These are phyloP conservation scores for Terana coerulea DNA, from an alignment of 768 basidiomycete species.

Conservation along the genomic window DNA sequence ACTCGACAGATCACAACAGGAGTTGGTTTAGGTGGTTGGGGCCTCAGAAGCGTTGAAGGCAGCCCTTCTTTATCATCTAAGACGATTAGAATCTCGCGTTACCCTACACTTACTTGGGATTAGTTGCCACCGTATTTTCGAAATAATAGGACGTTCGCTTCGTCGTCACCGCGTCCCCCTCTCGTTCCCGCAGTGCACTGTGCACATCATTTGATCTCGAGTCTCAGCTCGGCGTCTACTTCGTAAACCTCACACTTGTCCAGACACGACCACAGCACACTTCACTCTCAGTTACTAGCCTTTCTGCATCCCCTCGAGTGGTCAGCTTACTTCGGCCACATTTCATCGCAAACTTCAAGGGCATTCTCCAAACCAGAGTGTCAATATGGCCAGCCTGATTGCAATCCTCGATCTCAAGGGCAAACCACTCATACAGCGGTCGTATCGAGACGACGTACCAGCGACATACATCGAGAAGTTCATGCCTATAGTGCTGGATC, in stretches of 20 bases:
- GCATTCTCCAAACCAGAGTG: too few species aligned
- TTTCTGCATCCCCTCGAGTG: background rate
- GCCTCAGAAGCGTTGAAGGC: background rate
- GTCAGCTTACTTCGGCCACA: background rate
- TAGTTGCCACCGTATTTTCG: too few species aligned
- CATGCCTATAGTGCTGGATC: constrained; percentile 87
- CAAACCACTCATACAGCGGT: constrained; percentile 94
- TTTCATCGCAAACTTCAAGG: background rate
- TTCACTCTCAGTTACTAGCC: background rate
- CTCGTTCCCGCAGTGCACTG: too few species aligned
- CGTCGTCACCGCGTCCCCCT: too few species aligned
- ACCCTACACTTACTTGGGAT: too few species aligned
- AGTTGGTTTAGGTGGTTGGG: constrained; percentile 7
- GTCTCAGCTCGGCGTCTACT: too few species aligned
- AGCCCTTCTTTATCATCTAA: background rate
- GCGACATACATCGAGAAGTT: constrained; percentile 89
- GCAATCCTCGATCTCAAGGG: constrained; percentile 98
- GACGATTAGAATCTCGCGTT: too few species aligned
- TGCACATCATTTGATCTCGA: too few species aligned
- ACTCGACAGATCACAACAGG: background rate
- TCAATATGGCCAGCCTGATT: constrained; percentile 60
- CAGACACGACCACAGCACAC: too few species aligned
- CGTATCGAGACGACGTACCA: constrained; percentile 95
- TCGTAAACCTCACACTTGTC: too few species aligned
- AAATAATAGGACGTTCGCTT: too few species aligned